Conservation (phyloP, 108 stramenopile species). For the Nitzschia sp. region DNA sequence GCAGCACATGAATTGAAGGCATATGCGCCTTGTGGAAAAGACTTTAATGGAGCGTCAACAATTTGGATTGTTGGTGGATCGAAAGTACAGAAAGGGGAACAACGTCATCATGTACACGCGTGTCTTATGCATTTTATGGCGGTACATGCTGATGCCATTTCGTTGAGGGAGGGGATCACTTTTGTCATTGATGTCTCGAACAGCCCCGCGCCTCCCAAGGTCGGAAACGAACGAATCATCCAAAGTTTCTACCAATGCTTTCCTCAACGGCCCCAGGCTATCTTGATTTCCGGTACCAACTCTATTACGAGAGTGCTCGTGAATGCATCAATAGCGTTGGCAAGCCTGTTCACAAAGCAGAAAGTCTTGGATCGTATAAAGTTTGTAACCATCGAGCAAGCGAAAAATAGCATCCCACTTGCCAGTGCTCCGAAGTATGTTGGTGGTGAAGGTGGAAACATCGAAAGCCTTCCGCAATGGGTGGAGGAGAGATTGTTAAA, state of each 20-base stretch:
- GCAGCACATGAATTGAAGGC: neutral
- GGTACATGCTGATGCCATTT: slow-evolving; percentile 32
- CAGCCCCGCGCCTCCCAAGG: neutral
- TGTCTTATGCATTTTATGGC: slow-evolving; percentile 25
- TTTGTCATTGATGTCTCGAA: slow-evolving; percentile 34
- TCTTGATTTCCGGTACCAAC: slow-evolving; percentile 32
- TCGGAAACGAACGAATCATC: slow-evolving; percentile 34
- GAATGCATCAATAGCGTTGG: slow-evolving; percentile 30
- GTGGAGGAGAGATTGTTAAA: neutral
- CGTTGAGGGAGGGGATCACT: slow-evolving; percentile 36
- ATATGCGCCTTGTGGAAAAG: slow-evolving; percentile 5
- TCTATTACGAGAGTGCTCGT: slow-evolving; percentile 20
- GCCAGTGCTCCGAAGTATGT: slow-evolving; percentile 31
- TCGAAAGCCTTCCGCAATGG: slow-evolving; percentile 24
- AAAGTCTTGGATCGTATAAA: slow-evolving; percentile 38
- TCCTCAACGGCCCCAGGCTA: slow-evolving; percentile 37
- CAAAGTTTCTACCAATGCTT: slow-evolving; percentile 32
- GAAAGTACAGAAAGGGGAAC: slow-evolving; percentile 4
- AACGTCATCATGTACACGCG: slow-evolving; percentile 16
- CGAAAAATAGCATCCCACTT: neutral
- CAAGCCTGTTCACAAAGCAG: slow-evolving; percentile 32
- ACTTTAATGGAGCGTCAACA: slow-evolving; percentile 5
- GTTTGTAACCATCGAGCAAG: slow-evolving; percentile 35
- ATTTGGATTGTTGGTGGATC: slow-evolving; percentile 33
- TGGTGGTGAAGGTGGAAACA: slow-evolving; percentile 27